phyloP scores from a whole-genome alignment of 139 green algal species.

The Chlorella sp. region DNA sequence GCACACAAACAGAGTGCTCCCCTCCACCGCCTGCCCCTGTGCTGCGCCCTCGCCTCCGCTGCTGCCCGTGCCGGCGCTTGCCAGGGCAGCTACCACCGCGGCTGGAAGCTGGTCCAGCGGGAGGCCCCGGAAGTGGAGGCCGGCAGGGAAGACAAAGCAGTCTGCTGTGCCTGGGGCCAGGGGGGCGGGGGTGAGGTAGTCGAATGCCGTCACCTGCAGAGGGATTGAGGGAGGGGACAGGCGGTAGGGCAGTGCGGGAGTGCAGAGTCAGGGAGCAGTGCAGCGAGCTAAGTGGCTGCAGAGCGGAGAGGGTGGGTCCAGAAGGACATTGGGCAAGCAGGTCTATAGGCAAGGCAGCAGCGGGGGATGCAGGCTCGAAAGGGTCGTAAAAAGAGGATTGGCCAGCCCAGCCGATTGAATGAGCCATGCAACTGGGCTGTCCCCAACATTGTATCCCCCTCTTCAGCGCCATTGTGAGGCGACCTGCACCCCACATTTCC shows the following conservation, averaged over 20 bases:
- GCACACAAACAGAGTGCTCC: constrained; percentile 28
- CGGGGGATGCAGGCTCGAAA: no score
- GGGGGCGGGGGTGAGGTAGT: neutral
- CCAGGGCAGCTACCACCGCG: neutral
- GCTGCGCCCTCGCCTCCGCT: neutral
- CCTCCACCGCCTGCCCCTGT: neutral
- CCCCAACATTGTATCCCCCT: no score
- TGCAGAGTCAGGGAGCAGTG: neutral
- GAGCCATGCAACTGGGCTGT: no score
- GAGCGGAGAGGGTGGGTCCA: no score
- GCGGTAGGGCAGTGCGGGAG: neutral
- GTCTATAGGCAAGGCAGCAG: no score
- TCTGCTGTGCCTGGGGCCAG: constrained; percentile 16
- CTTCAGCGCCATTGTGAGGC: no score
- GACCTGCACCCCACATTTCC: no score
- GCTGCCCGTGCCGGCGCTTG: neutral
- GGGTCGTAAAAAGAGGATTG: neutral
- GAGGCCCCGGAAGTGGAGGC: neutral
- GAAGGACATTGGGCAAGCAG: neutral
- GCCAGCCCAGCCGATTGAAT: no score
- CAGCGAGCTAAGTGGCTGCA: neutral
- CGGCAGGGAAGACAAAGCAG: constrained; percentile 30
- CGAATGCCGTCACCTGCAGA: constrained; percentile 45
- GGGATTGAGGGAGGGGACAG: neutral
- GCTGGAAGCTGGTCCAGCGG: neutral